phyloP scores from a whole-genome alignment of 768 basidiomycete species.

The Trametes coccinea region DNA sequence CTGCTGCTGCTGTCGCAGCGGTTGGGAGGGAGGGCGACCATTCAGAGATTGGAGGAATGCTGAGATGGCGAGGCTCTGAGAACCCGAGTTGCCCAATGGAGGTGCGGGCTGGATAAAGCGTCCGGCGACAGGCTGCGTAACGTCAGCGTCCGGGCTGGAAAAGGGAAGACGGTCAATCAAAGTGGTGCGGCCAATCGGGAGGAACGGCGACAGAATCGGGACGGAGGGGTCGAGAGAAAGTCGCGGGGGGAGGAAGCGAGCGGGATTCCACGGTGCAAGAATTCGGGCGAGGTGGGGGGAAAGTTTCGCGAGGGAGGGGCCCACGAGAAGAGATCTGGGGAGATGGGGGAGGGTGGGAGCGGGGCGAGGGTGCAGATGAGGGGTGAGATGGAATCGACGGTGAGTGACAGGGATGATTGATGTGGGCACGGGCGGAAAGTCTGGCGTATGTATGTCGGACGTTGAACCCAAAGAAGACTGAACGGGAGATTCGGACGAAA shows the following conservation, averaged over 20 bases:
- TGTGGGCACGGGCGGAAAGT: constrained; percentile 11
- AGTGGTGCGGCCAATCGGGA: constrained; percentile 49
- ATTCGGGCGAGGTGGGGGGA: constrained; percentile 17
- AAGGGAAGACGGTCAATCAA: constrained; percentile 20
- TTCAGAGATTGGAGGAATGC: constrained; percentile 11
- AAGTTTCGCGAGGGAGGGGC: constrained; percentile 12
- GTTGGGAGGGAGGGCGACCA: constrained; percentile 5
- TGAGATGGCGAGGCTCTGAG: constrained; percentile 6
- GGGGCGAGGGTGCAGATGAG: constrained; percentile 10
- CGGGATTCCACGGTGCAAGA: constrained; percentile 18
- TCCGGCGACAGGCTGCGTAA: constrained; percentile 46
- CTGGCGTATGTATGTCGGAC: constrained; percentile 19
- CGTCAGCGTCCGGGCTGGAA: constrained; percentile 24
- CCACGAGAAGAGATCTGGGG: constrained; percentile 19
- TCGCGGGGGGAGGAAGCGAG: constrained; percentile 31
- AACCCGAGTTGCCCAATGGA: constrained; percentile 21
- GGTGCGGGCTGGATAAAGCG: constrained; percentile 23
- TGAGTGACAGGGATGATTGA: constrained; percentile 28
- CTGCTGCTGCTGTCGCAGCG: constrained; percentile 2
- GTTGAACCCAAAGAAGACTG: constrained; percentile 17
- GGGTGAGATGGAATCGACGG: constrained; percentile 31
- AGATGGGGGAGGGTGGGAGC: constrained; percentile 20
- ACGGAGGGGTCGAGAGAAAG: constrained; percentile 39
- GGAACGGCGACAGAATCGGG: constrained; percentile 42
- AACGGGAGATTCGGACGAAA: constrained; percentile 2